Percentiles rank a stretch among this genome's conserved stretches.
phyloP scores from a whole-genome alignment of 2,329 filamentous ascomycete species.

The Trichoderma sp. region DNA sequence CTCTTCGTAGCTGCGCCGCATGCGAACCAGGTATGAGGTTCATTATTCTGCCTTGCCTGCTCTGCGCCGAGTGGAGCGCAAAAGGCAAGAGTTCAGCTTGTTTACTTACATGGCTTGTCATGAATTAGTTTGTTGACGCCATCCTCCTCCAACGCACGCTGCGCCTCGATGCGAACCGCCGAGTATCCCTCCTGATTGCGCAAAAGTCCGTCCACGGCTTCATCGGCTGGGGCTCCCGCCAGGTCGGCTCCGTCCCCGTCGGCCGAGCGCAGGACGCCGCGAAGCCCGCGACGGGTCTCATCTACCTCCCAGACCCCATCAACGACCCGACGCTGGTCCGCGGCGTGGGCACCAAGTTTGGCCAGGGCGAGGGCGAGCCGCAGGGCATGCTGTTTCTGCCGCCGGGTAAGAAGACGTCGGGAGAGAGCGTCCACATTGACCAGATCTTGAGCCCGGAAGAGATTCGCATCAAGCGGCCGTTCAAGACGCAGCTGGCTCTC shows the following conservation, averaged over 20 bases:
- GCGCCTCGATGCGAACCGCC: slow-evolving; percentile 80
- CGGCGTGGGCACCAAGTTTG: slow-evolving; percentile 80
- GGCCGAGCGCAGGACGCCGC: slow-evolving; percentile 87
- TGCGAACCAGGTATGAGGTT: slow-evolving; percentile 76
- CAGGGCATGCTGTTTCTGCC: slow-evolving; percentile 88
- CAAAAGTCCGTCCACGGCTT: slow-evolving; percentile 95
- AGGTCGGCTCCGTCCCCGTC: slow-evolving; percentile 90
- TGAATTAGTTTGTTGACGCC: slow-evolving; percentile 83
- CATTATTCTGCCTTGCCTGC: neutral
- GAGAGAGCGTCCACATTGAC: slow-evolving; percentile 80
- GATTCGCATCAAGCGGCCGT: slow-evolving; percentile 81
- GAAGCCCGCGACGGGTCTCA: slow-evolving; percentile 73
- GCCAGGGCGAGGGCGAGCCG: slow-evolving; percentile 67
- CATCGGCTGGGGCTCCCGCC: slow-evolving; percentile 81
- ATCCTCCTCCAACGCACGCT: slow-evolving; percentile 90
- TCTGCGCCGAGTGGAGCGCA: neutral
- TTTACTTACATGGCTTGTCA: neutral
- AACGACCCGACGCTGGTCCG: slow-evolving; percentile 80
- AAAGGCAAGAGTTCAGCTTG: neutral
- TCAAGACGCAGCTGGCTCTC: slow-evolving; percentile 75
- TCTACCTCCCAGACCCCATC: slow-evolving; percentile 88
- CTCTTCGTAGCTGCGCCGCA: slow-evolving; percentile 97
- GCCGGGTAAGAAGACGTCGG: slow-evolving; percentile 72
- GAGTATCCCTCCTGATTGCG: slow-evolving; percentile 89
- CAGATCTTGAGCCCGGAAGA: slow-evolving; percentile 80